Evolutionary conservation across 2,329 filamentous ascomycete genomes (phyloP).

Genomic region (Aspergillus intermedius): DNA sequence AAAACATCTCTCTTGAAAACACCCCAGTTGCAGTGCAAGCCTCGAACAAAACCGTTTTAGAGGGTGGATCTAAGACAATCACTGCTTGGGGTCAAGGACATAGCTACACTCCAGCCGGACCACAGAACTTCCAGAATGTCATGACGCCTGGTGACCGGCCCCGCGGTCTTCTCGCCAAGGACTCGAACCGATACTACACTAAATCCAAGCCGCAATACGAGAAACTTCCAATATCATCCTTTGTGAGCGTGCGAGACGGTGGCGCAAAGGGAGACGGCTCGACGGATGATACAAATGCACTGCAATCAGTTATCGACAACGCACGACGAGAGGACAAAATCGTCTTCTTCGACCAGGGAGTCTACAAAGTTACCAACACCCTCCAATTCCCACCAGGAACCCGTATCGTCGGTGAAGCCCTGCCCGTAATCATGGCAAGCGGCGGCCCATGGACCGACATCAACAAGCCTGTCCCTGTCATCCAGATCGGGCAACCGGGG

Average conservation of each 20-base stretch:
- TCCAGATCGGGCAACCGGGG: slow-evolving; percentile 60
- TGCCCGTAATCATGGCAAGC: slow-evolving; percentile 50
- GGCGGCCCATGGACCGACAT: slow-evolving; percentile 53
- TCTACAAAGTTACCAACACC: slow-evolving; percentile 46
- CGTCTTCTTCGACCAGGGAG: slow-evolving; percentile 52
- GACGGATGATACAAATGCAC: slow-evolving; percentile 54
- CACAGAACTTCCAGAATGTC: slow-evolving; percentile 37
- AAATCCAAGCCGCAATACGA: slow-evolving; percentile 52
- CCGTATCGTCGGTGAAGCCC: slow-evolving; percentile 51
- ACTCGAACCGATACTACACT: slow-evolving; percentile 37
- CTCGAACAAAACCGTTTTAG: slow-evolving; percentile 30
- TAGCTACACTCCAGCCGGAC: slow-evolving; percentile 40
- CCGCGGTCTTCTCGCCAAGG: slow-evolving; percentile 37
- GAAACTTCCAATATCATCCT: slow-evolving; percentile 27
- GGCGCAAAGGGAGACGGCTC: slow-evolving; percentile 48
- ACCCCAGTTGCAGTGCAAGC: slow-evolving; percentile 41
- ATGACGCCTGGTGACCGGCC: slow-evolving; percentile 41
- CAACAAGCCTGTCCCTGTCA: slow-evolving; percentile 55
- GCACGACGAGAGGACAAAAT: slow-evolving; percentile 46
- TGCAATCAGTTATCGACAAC: slow-evolving; percentile 51
- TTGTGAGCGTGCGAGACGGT: slow-evolving; percentile 40
- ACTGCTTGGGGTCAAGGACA: slow-evolving; percentile 40
- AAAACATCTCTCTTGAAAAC: slow-evolving; percentile 49
- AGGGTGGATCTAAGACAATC: slow-evolving; percentile 33
- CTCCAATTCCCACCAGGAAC: slow-evolving; percentile 45